Percentiles rank a stretch among this genome's conserved stretches.
Evolutionary conservation across 352 stramenopile species (phyloP).

Genomic region (Elongisporangium undulatum): DNA sequence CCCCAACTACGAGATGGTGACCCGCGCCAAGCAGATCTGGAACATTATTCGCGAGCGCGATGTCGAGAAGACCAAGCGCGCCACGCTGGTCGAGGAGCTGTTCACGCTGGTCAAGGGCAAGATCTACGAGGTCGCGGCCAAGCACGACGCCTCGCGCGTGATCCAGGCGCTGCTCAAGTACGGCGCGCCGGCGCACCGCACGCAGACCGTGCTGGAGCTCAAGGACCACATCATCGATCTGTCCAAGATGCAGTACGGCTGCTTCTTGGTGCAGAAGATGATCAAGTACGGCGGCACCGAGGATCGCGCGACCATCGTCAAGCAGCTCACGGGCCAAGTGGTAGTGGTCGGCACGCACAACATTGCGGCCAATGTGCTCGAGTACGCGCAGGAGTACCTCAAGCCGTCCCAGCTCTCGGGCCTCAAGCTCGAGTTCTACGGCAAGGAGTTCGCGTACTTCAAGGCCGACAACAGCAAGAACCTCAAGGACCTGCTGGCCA

Average conservation of each 20-base stretch:
- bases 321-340: conserved; percentile 93
- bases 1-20: conserved; percentile 92
- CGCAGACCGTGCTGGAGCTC: conserved; percentile 88
- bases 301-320: conserved; percentile 75
- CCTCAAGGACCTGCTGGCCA: conserved; percentile 58
- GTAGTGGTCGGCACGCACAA: conserved; percentile 93
- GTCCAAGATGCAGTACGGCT: conserved; percentile 96
- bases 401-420: conserved; percentile 84
- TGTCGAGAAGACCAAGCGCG: conserved; percentile 78
- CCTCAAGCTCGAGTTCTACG: conserved; percentile 88
- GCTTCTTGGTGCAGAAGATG: conserved; percentile 96
- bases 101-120: conserved; percentile 92
- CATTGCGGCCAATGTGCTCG: conserved; percentile 91
- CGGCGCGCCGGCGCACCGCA: conserved; percentile 85
- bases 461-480: conserved; percentile 82
- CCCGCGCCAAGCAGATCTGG: conserved; percentile 94
- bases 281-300: conserved; percentile 92
- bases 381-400: conserved; percentile 87
- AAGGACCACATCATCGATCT: conserved; percentile 91
- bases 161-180: conserved; percentile 96
- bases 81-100: conserved; percentile 88
- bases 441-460: conserved; percentile 88
- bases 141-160: conserved; percentile 94
- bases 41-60: conserved; percentile 91
- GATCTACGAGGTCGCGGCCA: conserved; percentile 92